Evolutionary conservation across 441 rosid species (phyloP).

Genomic region (Populus hybrid): DNA sequence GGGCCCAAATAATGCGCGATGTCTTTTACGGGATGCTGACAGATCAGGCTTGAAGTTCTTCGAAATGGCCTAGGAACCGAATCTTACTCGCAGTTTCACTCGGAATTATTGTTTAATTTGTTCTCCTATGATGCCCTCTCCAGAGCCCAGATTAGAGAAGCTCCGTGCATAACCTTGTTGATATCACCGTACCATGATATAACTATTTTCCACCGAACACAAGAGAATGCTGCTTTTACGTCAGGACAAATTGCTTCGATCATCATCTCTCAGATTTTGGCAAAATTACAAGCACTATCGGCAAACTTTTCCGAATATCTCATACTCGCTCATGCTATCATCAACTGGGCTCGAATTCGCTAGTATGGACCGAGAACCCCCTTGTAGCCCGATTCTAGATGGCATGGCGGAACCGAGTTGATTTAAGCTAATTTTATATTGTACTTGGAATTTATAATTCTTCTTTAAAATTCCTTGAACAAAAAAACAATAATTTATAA

Average conservation of each 20-base stretch:
- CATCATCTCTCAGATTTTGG: background rate
- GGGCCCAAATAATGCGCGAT: constrained; percentile 47
- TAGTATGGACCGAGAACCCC: too few relatives aligned
- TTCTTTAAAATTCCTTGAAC: too few relatives aligned
- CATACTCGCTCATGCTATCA: too few relatives aligned
- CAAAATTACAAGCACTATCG: too few relatives aligned
- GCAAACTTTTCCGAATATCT: too few relatives aligned
- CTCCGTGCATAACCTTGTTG: background rate
- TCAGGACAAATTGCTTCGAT: too few relatives aligned
- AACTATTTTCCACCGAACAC: background rate
- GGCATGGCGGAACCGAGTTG: too few relatives aligned
- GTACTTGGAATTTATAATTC: too few relatives aligned
- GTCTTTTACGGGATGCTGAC: constrained; percentile 27
- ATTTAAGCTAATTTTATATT: too few relatives aligned
- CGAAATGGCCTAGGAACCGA: constrained; percentile 18
- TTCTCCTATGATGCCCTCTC: background rate
- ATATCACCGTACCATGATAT: background rate
- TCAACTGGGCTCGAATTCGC: too few relatives aligned
- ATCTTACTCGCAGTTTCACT: constrained; percentile 18
- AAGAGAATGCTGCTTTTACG: background rate
- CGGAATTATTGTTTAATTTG: background rate
- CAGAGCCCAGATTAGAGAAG: background rate
- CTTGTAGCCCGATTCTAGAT: too few relatives aligned
- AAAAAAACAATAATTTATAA: too few relatives aligned
- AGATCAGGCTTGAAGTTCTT: constrained; percentile 15